Evolutionary conservation across 2,329 filamentous ascomycete genomes (phyloP).

Genomic region (Rhynchosporium graminicola): DNA sequence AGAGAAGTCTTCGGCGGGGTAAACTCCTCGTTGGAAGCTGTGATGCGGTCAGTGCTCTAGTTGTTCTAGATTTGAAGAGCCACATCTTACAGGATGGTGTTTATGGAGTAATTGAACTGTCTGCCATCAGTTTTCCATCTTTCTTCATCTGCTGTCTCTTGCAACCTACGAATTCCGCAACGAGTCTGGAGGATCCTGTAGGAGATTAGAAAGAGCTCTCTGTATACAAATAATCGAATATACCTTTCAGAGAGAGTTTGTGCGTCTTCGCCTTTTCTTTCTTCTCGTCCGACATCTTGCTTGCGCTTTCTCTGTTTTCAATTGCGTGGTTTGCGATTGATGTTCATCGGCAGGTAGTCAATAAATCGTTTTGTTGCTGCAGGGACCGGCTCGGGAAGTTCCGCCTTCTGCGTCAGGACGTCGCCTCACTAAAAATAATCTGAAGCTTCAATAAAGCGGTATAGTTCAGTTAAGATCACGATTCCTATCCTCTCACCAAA

Average conservation of each 20-base stretch:
- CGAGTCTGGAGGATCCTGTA: conserved; percentile 74
- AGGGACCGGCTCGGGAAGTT: conserved; percentile 21
- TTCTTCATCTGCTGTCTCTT: background rate
- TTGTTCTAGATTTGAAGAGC: background rate
- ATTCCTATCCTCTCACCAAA: conserved; percentile 18
- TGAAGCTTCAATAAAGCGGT: conserved; percentile 10
- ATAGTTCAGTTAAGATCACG: background rate
- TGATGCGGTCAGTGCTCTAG: background rate
- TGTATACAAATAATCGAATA: conserved; percentile 42
- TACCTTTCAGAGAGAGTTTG: conserved; percentile 87
- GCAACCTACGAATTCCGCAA: conserved; percentile 85
- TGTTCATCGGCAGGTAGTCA: background rate
- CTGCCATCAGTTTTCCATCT: conserved; percentile 23
- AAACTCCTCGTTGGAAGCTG: conserved; percentile 82
- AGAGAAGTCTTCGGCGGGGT: conserved; percentile 95
- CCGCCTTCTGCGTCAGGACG: conserved; percentile 12
- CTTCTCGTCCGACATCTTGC: conserved; percentile 40
- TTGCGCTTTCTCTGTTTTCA: conserved; percentile 13
- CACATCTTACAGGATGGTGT: conserved; percentile 78
- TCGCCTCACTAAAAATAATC: conserved; percentile 21
- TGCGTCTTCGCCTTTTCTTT: conserved; percentile 86
- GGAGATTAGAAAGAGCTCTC: conserved; percentile 38
- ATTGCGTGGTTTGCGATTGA: conserved; percentile 5
- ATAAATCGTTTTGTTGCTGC: conserved; percentile 18
- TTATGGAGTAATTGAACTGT: conserved; percentile 96